Base-by-base conservation (phyloP, 805 yeast species). In the Kuraishia piskuri region DNA sequence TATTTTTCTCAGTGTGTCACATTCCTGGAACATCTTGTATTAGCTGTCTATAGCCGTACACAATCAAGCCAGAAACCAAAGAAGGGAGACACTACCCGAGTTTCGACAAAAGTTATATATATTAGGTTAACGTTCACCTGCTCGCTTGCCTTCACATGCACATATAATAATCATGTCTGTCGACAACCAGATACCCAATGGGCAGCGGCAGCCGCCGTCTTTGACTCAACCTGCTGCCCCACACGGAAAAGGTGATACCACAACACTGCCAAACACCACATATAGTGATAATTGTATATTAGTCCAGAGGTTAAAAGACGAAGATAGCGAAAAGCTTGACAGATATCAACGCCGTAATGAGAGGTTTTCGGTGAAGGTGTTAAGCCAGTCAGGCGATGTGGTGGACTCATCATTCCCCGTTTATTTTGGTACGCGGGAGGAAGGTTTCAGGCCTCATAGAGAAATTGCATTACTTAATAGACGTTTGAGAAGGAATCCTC, bases 381-480 rank as follows among this genome's bases (percentile, higher is more conserved):
- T 31, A 3, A 12, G 40, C 17, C 40, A 31, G 24, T 45, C 23
- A 45, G 47, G 47, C 47, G 47, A 45, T 12, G 47, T 45, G 47
- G 47, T 20, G 23, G 14, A 22, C 3, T 20, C 23, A 12, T 19
- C 46, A 8, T 61, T 68, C 37, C 72, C 72, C 9, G 51, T 62
- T 37, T 68, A 62, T 53, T 63, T 67, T 51, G 71, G 70, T 40
- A 65, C 70, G 6, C 57, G 60, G 26, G 69, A 65, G 53, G 59
- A 59, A 9, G 71, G 66, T 49, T 66, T 67, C 51, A 56, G 47
- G 8, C 49, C 50, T 7, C 60, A 58, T 49, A 59, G 69, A 55
- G 59, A 55, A 52, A 50, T 56, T 48, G 23, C 25, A 25, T 25
- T 47, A 31, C 31, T 20, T 22, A 22, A 6, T 22, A 22, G 49